Base-by-base conservation (phyloP, 2,329 filamentous ascomycete genomes). In the Colletotrichum sp. region DNA sequence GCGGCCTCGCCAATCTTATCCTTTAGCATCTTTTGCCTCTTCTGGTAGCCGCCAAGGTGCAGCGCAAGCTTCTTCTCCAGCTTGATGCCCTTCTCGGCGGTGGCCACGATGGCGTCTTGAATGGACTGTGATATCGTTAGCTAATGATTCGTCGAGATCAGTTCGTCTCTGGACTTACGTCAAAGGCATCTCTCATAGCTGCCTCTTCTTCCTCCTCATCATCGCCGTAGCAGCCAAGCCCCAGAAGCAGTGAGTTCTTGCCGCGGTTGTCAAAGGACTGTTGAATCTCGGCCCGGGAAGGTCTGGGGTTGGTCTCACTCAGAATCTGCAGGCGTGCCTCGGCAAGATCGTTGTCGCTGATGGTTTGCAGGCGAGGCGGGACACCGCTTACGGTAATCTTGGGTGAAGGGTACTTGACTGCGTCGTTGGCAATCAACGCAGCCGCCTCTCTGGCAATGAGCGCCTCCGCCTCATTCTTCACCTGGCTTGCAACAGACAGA, bases 51-150 rank as follows among this genome's bases (percentile, higher is more conserved):
- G 28, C 96, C 96, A 4, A 98, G 92, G 80, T 97, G 93, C 70
- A 98, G 89, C 0, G 90, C 89, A n/a, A 99, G 91, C 85, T 97
- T 98, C 90, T 98, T 98, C 85, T 99, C 96, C 2, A 98, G 88
- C 84, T 96, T 98, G 82, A 95, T 95, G 70, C 94, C 95, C 73
- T 93, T 91, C 79, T 96, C 93, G 4, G 96, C 97, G 0, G 93
- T 92, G 4, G 90, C 87, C 79, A 94, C 90, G 77, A 98, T 94
- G 9, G 90, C 88, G 63, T 94, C 91, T 84, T 97, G 94, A 3
- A 96, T 90, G 61, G 89, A 90, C 93, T 94, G 71, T 67, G n/a
- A 7, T 7, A 16, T 73, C 36, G 67, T 74, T 66, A 77, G 71
- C 32, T 24, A 48, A 4, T n/a, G 5, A 28, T 26, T 26, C 21